Conservation (phyloP, 495 filamentous ascomycete species). For the Penicillium crystallinum region DNA sequence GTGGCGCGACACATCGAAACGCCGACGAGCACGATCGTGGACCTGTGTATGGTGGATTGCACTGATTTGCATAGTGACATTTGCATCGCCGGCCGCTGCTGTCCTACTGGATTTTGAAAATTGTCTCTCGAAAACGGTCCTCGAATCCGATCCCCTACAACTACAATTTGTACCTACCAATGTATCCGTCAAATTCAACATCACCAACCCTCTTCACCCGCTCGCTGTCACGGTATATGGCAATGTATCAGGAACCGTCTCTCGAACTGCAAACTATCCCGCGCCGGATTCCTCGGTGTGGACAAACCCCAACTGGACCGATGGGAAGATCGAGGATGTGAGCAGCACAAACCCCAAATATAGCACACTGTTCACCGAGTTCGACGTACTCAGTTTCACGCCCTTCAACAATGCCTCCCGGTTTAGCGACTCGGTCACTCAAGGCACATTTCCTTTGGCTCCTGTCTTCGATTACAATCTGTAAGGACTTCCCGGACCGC, state of each 20-base stretch:
- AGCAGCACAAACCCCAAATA: constrained; percentile 49
- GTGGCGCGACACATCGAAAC: constrained; percentile 23
- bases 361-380: constrained; percentile 63
- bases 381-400: constrained; percentile 69
- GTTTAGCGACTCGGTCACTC: constrained; percentile 61
- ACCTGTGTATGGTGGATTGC: constrained; percentile 15
- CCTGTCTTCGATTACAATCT: constrained; percentile 61
- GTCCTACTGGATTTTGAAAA: constrained; percentile 75
- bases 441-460: constrained; percentile 66
- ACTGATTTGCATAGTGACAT: constrained; percentile 19
- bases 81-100: constrained; percentile 36
- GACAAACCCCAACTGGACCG: constrained; percentile 49
- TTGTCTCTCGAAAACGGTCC: constrained; percentile 62
- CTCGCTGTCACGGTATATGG: constrained; percentile 82
- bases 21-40: constrained; percentile 17
- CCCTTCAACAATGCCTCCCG: constrained; percentile 48
- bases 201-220: constrained; percentile 53
- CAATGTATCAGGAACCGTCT: constrained; percentile 70
- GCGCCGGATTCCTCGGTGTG: constrained; percentile 45
- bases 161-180: constrained; percentile 79
- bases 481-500: constrained; percentile 36
- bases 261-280: constrained; percentile 44
- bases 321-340: constrained; percentile 72
- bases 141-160: constrained; percentile 44
- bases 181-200: constrained; percentile 68